phyloP scores from a whole-genome alignment of 805 yeast species.

The Metschnikowia amazonensis region DNA sequence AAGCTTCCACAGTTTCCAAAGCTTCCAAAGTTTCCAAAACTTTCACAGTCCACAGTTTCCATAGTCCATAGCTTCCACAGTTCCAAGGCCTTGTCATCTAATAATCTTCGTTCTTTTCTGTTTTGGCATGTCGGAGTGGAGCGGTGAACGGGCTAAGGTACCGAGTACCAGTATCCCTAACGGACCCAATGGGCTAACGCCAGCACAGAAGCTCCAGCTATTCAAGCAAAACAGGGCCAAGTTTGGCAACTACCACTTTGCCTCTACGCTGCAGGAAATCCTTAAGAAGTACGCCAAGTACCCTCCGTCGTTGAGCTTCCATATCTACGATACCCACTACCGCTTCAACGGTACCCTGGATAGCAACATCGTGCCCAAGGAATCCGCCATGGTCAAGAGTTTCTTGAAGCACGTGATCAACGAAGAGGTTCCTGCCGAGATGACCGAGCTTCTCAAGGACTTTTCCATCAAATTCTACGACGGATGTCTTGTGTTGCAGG shows the following conservation, averaged over 20 bases:
- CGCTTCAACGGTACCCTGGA: slow-evolving; percentile 86
- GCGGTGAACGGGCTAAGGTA: background rate
- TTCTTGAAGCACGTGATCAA: slow-evolving; percentile 75
- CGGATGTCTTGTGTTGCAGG: slow-evolving; percentile 81
- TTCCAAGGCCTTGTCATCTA: too few species aligned
- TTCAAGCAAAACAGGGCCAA: slow-evolving; percentile 22
- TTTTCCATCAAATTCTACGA: slow-evolving; percentile 82
- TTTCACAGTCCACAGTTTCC: too few species aligned
- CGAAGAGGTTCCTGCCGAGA: slow-evolving; percentile 83
- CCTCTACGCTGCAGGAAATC: slow-evolving; percentile 69
- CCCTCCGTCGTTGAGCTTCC: slow-evolving; percentile 82
- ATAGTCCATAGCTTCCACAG: too few species aligned
- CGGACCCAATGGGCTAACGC: background rate
- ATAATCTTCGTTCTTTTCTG: background rate
- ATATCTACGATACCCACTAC: slow-evolving; percentile 87
- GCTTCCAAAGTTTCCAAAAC: too few species aligned
- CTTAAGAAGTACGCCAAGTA: slow-evolving; percentile 70
- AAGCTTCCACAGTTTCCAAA: too few species aligned
- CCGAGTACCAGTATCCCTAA: background rate
- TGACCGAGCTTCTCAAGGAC: slow-evolving; percentile 85
- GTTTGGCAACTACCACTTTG: slow-evolving; percentile 47
- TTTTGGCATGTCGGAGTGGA: slow-evolving; percentile 1
- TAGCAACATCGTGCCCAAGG: slow-evolving; percentile 71
- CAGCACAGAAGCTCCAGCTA: slow-evolving; percentile 21
- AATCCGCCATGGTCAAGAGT: slow-evolving; percentile 70